These are phyloP conservation scores for Saccharomycopsis sp. DNA, from an alignment of 805 yeast species.

Conservation along the genomic window DNA sequence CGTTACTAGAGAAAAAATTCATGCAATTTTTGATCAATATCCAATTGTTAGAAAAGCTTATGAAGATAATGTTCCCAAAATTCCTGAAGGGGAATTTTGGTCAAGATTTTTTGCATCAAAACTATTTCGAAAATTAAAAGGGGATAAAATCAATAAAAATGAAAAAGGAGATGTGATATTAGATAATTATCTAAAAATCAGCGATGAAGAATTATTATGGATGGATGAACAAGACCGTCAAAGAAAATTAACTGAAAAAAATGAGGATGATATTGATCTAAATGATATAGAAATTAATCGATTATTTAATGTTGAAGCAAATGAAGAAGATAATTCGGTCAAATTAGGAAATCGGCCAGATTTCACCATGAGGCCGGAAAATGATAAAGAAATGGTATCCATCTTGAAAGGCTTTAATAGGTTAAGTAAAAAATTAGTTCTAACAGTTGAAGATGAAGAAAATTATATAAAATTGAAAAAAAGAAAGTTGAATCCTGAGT, in stretches of 20 bases:
- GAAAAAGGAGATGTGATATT: conserved; percentile 77
- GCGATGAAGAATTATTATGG: conserved; percentile 38
- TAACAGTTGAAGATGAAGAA: conserved; percentile 34
- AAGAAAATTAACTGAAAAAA: conserved; percentile 9
- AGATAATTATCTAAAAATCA: conserved; percentile 71
- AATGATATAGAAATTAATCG: conserved; percentile 36
- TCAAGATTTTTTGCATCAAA: conserved; percentile 88
- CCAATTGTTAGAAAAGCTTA: conserved; percentile 87
- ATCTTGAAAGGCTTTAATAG: conserved; percentile 84
- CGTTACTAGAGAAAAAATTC: conserved; percentile 82
- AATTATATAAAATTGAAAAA: conserved; percentile 26
- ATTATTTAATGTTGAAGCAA: conserved; percentile 71
- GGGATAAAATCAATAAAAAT: conserved; percentile 67
- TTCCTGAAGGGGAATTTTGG: conserved; percentile 92
- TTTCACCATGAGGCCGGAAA: conserved; percentile 66
- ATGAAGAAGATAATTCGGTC: conserved; percentile 70
- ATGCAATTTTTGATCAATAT: conserved; percentile 82
- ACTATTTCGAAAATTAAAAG: conserved; percentile 76
- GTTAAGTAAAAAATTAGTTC: conserved; percentile 71
- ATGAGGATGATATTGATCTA: conserved; percentile 23
- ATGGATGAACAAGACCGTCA: conserved; percentile 15
- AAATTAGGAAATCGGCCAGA: conserved; percentile 76
- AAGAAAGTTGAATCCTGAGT: conserved; percentile 24
- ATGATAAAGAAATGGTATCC: conserved; percentile 44
- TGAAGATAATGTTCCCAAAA: conserved; percentile 80